Base-by-base conservation (phyloP, 2,329 filamentous ascomycete species). In the Ophiostoma piceae region DNA sequence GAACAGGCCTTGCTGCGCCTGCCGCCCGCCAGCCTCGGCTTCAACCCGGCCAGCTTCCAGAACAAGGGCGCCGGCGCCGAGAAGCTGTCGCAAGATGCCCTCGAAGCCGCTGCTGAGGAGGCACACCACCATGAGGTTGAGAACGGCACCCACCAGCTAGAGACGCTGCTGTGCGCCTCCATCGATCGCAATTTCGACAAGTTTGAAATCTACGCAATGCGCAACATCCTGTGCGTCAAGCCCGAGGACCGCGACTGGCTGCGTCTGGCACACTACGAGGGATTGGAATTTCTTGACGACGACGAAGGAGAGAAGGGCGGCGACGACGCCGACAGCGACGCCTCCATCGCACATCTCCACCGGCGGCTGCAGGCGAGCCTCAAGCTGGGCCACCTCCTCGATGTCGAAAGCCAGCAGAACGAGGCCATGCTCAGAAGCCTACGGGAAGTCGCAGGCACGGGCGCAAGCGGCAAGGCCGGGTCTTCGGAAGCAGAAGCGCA, bases 171-270 rank as follows among this genome's bases (percentile, higher is more conserved):
- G 37, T 92, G 92, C 79, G 87, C 90, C 64, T 90, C 88, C 75
- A 92, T 94, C 73, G 92, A 95, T 79, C 91, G 90, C 79, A 91
- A 92, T 74, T 94, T 94, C 77, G 92, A 95, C 81, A 88, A 90
- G 73, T 90, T 94, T 75, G 92, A 95, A 82, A 91, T 99, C 70
- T 97, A 94, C 81, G 90, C 92, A 68, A 84, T 99, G 82, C 85
- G 92, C 74, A 97, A 97, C 77, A 91, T 94, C 74, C 80, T 95
- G 73, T 89, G 86, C 57, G 87, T 94, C 54, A 78, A 78, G 47
- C 87, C 87, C 67, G 87, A 89, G 37, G 91, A 94, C 72, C 82
- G 91, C 75, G 85, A 87, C 71, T 97, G 91, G 87, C 89, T 98
- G 73, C 84, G 90, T 68, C 82, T 99, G 73, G 86, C 87, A 66